These are phyloP conservation scores for Hemileccinum impolitum DNA, from an alignment of 768 basidiomycete species.

Conservation along the genomic window DNA sequence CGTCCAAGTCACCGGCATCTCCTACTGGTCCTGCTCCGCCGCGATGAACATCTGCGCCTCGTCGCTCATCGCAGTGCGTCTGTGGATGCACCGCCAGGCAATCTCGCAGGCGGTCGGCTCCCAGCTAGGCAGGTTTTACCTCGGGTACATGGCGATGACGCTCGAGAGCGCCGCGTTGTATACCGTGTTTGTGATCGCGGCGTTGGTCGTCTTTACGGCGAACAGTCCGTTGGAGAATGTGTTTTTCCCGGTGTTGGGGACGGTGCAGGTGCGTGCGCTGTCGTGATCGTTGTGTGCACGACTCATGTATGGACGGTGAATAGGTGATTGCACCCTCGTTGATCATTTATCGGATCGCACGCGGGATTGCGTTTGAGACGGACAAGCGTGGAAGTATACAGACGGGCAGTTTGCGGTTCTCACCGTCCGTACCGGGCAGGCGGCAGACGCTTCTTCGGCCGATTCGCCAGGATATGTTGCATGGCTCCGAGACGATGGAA, in stretches of 20 bases:
- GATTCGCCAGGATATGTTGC: neutral
- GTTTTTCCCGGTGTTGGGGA: constrained; percentile 22
- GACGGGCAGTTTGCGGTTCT: constrained; percentile 11
- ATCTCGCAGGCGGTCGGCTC: constrained; percentile 9
- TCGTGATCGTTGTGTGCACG: no score
- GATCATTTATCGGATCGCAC: constrained; percentile 21
- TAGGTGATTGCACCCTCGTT: constrained; percentile 14
- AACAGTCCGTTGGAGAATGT: constrained; percentile 24
- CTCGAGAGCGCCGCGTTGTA: constrained; percentile 24
- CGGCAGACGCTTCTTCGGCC: neutral
- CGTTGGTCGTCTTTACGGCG: constrained; percentile 11
- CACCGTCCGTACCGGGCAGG: neutral
- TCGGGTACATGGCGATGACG: constrained; percentile 25
- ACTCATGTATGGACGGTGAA: no score
- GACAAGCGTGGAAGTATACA: neutral
- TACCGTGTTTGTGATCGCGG: constrained; percentile 8
- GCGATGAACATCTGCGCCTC: constrained; percentile 17
- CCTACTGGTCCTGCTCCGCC: constrained; percentile 15
- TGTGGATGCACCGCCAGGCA: constrained; percentile 18
- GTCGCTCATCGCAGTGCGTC: constrained; percentile 10
- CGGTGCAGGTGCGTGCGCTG: constrained; percentile 13
- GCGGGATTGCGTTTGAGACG: constrained; percentile 20
- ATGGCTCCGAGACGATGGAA: constrained; percentile 11
- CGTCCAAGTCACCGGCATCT: constrained; percentile 14
- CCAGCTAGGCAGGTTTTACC: constrained; percentile 16